Percentiles rank a stretch among this genome's conserved stretches.
Evolutionary conservation across 345 rosid species (phyloP).

Genomic region (Corchorus olitorius): DNA sequence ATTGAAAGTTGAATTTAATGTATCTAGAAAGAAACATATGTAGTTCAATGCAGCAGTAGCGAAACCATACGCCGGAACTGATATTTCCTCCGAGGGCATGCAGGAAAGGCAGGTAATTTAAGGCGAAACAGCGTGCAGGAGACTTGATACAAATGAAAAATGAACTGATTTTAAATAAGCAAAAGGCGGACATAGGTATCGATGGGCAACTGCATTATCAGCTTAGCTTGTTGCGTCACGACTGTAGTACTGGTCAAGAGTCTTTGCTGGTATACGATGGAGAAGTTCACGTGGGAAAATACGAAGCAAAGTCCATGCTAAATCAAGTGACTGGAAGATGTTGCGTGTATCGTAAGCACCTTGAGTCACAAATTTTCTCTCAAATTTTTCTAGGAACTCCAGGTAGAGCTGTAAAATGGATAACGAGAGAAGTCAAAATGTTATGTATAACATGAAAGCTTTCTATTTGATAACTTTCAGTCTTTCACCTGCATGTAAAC

Average conservation of each 20-base stretch:
- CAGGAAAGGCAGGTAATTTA: neutral
- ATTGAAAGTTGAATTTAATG: neutral
- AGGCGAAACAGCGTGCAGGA: neutral
- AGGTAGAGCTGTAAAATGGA: constrained; percentile 67
- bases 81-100: neutral
- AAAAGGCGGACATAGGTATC: neutral
- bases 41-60: neutral
- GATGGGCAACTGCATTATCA: neutral
- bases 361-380: constrained; percentile 88
- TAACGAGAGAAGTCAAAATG: constrained; percentile 14
- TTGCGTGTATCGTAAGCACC: constrained; percentile 98
- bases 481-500: no score
- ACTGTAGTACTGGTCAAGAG: constrained; percentile 82
- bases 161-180: neutral
- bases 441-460: neutral
- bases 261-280: constrained; percentile 96
- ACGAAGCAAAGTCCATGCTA: constrained; percentile 97
- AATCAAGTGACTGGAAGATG: constrained; percentile 92
- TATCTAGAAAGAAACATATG: neutral
- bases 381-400: constrained; percentile 94
- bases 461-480: no score
- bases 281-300: constrained; percentile 99
- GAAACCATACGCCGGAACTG: neutral
- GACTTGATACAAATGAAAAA: neutral
- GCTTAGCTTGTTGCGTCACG: constrained; percentile 57